A percentile compares a stretch with the other conserved stretches of the same genome.
phyloP scores from a whole-genome alignment of 305 asterid species.

The Rubia balearica region DNA sequence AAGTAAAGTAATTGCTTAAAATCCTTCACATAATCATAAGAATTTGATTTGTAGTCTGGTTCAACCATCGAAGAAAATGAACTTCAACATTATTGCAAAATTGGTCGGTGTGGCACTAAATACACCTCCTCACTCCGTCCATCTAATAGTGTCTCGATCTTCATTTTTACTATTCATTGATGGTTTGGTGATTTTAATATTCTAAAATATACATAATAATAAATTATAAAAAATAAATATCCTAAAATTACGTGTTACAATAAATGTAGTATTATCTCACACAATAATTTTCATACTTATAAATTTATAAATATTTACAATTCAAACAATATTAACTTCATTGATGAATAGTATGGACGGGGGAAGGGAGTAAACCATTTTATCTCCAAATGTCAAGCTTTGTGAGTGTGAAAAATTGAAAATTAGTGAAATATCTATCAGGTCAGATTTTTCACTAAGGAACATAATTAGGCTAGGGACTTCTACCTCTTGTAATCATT shows the following conservation, averaged over 20 bases:
- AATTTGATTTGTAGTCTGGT: neutral
- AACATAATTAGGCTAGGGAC: neutral
- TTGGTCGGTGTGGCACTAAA: conserved; percentile 6
- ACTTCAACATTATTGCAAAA: conserved; percentile 14
- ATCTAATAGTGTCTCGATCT: too few species aligned
- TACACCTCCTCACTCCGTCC: neutral
- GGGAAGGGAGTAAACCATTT: neutral
- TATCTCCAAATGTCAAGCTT: neutral
- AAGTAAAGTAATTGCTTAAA: conserved; percentile 10
- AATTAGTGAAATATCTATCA: neutral
- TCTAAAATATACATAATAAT: too few species aligned
- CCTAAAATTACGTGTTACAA: too few species aligned
- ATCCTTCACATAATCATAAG: conserved; percentile 12
- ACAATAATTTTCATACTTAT: too few species aligned
- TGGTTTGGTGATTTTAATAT: too few species aligned
- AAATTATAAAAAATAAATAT: too few species aligned
- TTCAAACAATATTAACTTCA: too few species aligned
- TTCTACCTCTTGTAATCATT: neutral
- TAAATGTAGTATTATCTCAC: too few species aligned
- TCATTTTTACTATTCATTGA: too few species aligned
- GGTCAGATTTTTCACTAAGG: neutral
- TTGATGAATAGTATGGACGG: too few species aligned
- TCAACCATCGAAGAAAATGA: conserved; percentile 18
- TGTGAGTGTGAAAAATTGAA: neutral
- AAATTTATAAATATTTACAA: too few species aligned